A percentile compares a stretch with the other conserved stretches of the same genome.
These are phyloP conservation scores for Aspergillus bombycis DNA, from an alignment of 2,329 filamentous ascomycete genomes.

Conservation along the genomic window DNA sequence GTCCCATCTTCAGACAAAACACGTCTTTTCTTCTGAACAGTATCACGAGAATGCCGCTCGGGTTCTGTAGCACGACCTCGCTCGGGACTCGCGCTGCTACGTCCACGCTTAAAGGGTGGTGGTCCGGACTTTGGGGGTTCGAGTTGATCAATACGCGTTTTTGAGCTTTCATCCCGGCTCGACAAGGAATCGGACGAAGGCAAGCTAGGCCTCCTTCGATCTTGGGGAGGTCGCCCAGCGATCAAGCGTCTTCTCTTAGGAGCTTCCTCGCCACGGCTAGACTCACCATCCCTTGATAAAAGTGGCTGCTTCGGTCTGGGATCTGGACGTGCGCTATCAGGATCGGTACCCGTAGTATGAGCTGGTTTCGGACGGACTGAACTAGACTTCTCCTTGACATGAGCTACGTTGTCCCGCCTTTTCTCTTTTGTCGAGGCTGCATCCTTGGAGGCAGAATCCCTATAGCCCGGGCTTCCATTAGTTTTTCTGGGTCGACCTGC, in stretches of 20 bases:
- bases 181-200: constrained; percentile 46
- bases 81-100: constrained; percentile 47
- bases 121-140: constrained; percentile 27
- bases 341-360: constrained; percentile 35
- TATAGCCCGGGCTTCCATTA: constrained; percentile 37
- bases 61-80: constrained; percentile 15
- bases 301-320: constrained; percentile 32
- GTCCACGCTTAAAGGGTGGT: constrained; percentile 43
- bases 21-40: constrained; percentile 47
- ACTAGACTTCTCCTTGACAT: constrained; percentile 30
- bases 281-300: constrained; percentile 37
- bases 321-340: constrained; percentile 32
- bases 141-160: constrained; percentile 33
- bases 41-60: constrained; percentile 36
- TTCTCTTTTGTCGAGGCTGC: constrained; percentile 28
- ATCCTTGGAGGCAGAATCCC: constrained; percentile 30
- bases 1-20: constrained; percentile 44
- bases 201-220: constrained; percentile 41
- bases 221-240: constrained; percentile 44
- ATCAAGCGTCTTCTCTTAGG: constrained; percentile 45
- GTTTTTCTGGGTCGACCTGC: constrained; percentile 35
- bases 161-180: constrained; percentile 40
- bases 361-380: constrained; percentile 27
- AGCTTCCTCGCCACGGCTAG: constrained; percentile 37
- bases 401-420: constrained; percentile 26